A percentile compares a stretch with the other conserved stretches of the same genome.
These are phyloP conservation scores for Malbranchea zuffiana DNA, from an alignment of 2,329 filamentous ascomycete genomes.

Conservation along the genomic window DNA sequence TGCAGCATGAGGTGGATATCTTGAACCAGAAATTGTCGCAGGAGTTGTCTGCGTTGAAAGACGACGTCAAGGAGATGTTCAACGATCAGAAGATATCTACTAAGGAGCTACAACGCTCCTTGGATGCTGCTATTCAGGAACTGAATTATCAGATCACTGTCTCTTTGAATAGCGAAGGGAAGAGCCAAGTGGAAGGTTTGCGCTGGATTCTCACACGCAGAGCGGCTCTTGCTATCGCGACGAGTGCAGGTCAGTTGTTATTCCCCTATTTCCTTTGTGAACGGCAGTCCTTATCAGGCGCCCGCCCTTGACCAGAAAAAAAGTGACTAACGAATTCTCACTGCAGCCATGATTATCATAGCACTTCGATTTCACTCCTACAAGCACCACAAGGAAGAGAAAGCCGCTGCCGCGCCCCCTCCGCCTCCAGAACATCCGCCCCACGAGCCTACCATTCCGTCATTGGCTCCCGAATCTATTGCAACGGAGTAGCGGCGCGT, in stretches of 20 bases:
- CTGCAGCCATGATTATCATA: conserved; percentile 38
- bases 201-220: conserved; percentile 69
- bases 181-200: conserved; percentile 82
- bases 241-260: conserved; percentile 35
- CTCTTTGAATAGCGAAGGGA: conserved; percentile 74
- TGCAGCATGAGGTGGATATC: conserved; percentile 95
- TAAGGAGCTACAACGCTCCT: conserved; percentile 71
- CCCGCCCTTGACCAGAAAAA: background rate
- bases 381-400: conserved; percentile 27
- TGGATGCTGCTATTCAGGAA: conserved; percentile 84
- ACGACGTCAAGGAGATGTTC: conserved; percentile 90
- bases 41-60: conserved; percentile 68
- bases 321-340: conserved; percentile 10
- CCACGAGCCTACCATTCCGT: background rate
- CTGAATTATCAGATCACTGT: conserved; percentile 95
- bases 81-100: conserved; percentile 92
- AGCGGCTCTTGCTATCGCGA: conserved; percentile 50
- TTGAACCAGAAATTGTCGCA: conserved; percentile 73
- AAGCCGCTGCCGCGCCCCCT: conserved; percentile 24
- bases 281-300: no score
- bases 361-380: conserved; percentile 37
- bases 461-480: no score
- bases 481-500: no score
- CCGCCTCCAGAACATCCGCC: background rate
- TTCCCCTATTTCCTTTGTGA: background rate